These are phyloP conservation scores for Ophiostoma sp. DNA, from an alignment of 2,329 filamentous ascomycete genomes.

Conservation along the genomic window DNA sequence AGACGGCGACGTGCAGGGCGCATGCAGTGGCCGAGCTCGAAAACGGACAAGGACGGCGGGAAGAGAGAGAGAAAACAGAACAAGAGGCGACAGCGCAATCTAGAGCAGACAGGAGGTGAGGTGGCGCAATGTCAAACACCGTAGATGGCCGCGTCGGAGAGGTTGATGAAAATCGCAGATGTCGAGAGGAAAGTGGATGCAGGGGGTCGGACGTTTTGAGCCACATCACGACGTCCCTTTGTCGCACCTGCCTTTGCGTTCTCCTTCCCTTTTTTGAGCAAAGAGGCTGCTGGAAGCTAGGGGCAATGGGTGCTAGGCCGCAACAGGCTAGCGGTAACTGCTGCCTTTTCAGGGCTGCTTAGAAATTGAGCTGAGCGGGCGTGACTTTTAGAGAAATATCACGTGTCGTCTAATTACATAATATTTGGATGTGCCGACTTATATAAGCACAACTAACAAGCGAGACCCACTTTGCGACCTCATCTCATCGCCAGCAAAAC, in stretches of 20 bases:
- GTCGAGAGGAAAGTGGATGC: conserved; percentile 19
- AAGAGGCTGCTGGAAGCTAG: conserved; percentile 25
- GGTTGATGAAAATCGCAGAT: conserved; percentile 15
- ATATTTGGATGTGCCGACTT: neutral
- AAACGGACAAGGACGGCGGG: neutral
- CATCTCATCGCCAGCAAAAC: conserved; percentile 1
- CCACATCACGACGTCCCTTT: conserved; percentile 19
- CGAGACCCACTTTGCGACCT: neutral
- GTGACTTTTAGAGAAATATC: neutral
- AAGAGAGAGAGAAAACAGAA: neutral
- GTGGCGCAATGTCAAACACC: neutral
- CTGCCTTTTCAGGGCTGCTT: conserved; percentile 18
- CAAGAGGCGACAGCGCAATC: conserved; percentile 1
- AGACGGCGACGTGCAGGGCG: conserved; percentile 14
- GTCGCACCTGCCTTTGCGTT: conserved; percentile 18
- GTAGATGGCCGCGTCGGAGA: neutral
- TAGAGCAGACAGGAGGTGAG: neutral
- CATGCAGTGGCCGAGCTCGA: conserved; percentile 2
- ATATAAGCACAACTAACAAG: neutral
- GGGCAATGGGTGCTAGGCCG: conserved; percentile 20
- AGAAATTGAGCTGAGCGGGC: conserved; percentile 16
- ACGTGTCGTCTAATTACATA: neutral
- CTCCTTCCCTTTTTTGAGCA: conserved; percentile 17
- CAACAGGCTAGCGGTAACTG: conserved; percentile 8
- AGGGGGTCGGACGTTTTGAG: conserved; percentile 16